Percentiles rank a stretch among this genome's conserved stretches.
phyloP scores from a whole-genome alignment of 441 rosid species.

The Syzygium syzygioides region DNA sequence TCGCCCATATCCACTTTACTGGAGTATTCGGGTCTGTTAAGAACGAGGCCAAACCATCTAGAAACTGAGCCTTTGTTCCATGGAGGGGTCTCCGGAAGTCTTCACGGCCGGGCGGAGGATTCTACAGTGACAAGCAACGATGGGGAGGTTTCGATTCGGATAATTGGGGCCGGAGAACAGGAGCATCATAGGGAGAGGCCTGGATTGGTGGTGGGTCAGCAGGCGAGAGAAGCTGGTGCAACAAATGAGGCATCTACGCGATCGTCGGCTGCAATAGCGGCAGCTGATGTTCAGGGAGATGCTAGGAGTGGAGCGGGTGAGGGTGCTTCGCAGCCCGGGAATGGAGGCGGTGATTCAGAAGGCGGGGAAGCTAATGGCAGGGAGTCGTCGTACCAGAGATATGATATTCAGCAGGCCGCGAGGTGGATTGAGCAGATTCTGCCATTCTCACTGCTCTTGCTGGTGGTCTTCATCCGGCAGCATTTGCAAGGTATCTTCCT shows the following conservation, averaged over 20 bases:
- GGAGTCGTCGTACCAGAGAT: constrained; percentile 68
- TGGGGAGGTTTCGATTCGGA: constrained; percentile 95
- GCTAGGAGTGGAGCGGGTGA: constrained; percentile 36
- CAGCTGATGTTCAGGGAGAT: constrained; percentile 31
- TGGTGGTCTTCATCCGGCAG: constrained; percentile 76
- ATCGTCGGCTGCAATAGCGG: constrained; percentile 13
- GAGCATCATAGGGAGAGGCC: constrained; percentile 42
- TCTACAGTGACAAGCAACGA: constrained; percentile 25
- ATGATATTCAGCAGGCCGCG: constrained; percentile 81
- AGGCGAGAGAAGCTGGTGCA: constrained; percentile 25
- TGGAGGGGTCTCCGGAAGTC: constrained; percentile 6
- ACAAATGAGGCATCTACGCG: constrained; percentile 33
- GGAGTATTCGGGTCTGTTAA: constrained; percentile 86
- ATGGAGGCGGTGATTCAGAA: constrained; percentile 28
- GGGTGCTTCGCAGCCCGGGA: constrained; percentile 34
- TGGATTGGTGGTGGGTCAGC: constrained; percentile 44
- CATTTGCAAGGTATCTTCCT: constrained; percentile 62
- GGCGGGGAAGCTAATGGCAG: constrained; percentile 39
- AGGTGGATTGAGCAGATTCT: constrained; percentile 80
- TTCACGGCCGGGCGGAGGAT: constrained; percentile 33
- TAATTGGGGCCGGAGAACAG: constrained; percentile 72
- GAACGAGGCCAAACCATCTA: constrained; percentile 41
- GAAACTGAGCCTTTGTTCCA: constrained; percentile 49
- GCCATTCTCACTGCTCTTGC: constrained; percentile 67
- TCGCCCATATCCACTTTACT: constrained; percentile 83